Conservation (phyloP, 2,329 filamentous ascomycete species). For the Xylaria digitata region DNA sequence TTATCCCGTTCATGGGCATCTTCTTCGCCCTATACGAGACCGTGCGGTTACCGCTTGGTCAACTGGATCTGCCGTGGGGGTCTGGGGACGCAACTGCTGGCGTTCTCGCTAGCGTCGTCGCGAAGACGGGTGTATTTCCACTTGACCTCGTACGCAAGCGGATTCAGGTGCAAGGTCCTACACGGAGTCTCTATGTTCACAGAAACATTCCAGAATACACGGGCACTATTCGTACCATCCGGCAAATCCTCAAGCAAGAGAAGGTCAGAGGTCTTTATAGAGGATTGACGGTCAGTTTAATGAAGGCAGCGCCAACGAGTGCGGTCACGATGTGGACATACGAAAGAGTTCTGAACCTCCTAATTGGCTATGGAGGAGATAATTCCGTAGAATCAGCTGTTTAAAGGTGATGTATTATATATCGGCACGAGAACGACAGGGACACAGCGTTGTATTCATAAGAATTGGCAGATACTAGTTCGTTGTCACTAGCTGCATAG, state of each 20-base stretch:
- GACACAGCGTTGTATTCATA: slow-evolving; percentile 7
- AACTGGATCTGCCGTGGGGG: slow-evolving; percentile 72
- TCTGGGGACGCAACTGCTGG: slow-evolving; percentile 87
- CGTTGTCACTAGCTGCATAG: slow-evolving; percentile 14
- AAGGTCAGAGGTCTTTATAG: slow-evolving; percentile 86
- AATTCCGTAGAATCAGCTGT: slow-evolving; percentile 38
- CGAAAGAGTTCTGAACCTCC: slow-evolving; percentile 75
- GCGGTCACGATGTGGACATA: slow-evolving; percentile 97
- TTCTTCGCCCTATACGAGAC: slow-evolving; percentile 93
- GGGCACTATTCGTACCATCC: slow-evolving; percentile 74
- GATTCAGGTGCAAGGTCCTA: slow-evolving; percentile 94
- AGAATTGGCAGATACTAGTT: not conserved
- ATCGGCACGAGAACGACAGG: slow-evolving; percentile 10
- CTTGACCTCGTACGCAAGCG: slow-evolving; percentile 92
- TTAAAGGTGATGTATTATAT: slow-evolving; percentile 27
- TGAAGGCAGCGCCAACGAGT: slow-evolving; percentile 94
- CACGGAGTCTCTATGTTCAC: slow-evolving; percentile 80
- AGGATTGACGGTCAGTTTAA: slow-evolving; percentile 85
- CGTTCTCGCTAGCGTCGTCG: slow-evolving; percentile 78
- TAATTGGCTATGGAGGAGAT: slow-evolving; percentile 58
- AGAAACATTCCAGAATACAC: slow-evolving; percentile 88
- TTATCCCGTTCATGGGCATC: slow-evolving; percentile 95
- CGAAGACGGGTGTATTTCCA: slow-evolving; percentile 92
- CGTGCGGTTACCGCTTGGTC: slow-evolving; percentile 69
- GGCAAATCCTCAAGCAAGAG: slow-evolving; percentile 75